Evolutionary conservation across 768 basidiomycete species (phyloP), one percentile per base, ranked within the genome.

Genomic region (Tephrocybe rancida): DNA sequence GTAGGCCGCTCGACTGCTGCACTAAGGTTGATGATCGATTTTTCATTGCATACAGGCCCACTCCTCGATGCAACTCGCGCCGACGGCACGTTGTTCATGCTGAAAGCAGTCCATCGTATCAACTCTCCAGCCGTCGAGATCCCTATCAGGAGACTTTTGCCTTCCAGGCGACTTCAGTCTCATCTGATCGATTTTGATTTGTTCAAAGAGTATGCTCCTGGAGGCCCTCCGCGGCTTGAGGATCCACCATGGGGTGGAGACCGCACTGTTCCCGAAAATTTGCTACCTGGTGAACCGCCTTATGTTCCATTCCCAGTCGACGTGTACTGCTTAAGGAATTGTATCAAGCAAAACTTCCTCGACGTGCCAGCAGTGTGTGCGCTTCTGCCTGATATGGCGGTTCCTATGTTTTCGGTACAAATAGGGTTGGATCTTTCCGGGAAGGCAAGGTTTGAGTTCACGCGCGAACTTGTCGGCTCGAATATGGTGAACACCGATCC

Each of bases 141-240:
- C 29, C 29, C 29, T 30, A 13, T 30, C 29, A 13, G 29, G 13
- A 13, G 5, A 30, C 29, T 30, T 30, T n/a, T n/a, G n/a, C n/a
- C n/a, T n/a, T n/a, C n/a, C n/a, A n/a, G n/a, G n/a, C n/a, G n/a
- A n/a, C n/a, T n/a, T n/a, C n/a, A 58, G 26, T 68, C 65, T 24
- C 61, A 65, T 37, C 48, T 64, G 6, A 59, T 61, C 9, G 67
- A 70, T 34, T 70, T 66, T 35, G 65, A 62, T 29, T 25, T 67
- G 9, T 59, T 63, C 13, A 38, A 48, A 8, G 54, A 44, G 18
- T 69, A 62, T 52, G 27, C 19, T 1, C 49, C 49, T n/a, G 38
- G 38, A 29, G 51, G 51, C 5, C 29, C 52, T 0, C 52, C 52
- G 5, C 37, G 39, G 16, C 37, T 53, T 6, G 21, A 53, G 24